These are phyloP conservation scores for Lachnellula hyalina DNA, from an alignment of 2,329 filamentous ascomycete species.

Conservation along the genomic window DNA sequence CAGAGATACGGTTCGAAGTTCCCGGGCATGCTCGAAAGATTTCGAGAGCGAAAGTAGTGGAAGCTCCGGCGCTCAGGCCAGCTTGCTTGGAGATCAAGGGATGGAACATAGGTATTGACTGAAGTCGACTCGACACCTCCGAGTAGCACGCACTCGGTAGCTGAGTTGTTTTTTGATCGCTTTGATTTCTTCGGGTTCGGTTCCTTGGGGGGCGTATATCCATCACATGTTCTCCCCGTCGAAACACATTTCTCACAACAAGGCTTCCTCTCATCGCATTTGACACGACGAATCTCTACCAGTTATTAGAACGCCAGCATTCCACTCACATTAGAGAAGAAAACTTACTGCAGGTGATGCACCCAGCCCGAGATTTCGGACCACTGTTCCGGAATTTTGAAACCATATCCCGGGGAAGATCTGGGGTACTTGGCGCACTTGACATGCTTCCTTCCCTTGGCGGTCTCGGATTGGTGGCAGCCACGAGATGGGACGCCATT, in stretches of 20 bases:
- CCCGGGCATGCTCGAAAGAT: conserved; percentile 13
- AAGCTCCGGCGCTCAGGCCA: conserved; percentile 14
- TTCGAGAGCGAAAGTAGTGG: conserved; percentile 17
- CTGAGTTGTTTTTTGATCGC: neutral
- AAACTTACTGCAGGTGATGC: conserved; percentile 12
- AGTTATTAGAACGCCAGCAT: neutral
- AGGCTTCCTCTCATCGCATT: conserved; percentile 21
- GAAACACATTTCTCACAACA: conserved; percentile 10
- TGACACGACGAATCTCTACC: conserved; percentile 14
- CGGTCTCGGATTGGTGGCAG: neutral
- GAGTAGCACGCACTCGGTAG: neutral
- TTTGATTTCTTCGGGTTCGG: neutral
- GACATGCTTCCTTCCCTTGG: neutral
- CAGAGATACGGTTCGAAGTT: conserved; percentile 18
- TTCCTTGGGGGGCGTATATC: conserved; percentile 8
- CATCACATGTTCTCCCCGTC: conserved; percentile 16
- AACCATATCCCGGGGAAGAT: conserved; percentile 5
- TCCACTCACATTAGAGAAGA: neutral
- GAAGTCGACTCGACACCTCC: neutral
- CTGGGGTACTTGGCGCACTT: too few relatives aligned
- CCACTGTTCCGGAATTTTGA: neutral
- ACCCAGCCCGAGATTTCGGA: conserved; percentile 6
- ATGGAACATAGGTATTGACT: neutral
- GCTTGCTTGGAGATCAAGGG: conserved; percentile 4
- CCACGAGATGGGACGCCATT: too few relatives aligned